Evolutionary conservation across 1,284 basidiomycete species (phyloP), one percentile per base, ranked within the genome.

Genomic region (Ustilago trichophora): DNA sequence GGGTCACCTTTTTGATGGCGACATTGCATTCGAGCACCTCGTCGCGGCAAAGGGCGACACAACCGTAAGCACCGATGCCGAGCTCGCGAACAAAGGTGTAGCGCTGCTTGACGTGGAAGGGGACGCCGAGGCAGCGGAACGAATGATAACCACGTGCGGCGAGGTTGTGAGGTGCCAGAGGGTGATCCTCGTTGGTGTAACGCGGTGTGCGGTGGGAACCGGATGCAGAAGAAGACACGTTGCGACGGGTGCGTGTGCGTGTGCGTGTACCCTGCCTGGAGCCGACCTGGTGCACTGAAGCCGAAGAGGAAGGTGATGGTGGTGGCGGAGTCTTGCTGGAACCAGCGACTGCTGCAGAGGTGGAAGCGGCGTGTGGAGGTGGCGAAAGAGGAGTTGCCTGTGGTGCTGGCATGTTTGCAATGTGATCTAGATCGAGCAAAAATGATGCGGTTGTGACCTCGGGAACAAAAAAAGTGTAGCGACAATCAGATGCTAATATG

Each of bases 1-100:
- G 65, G 16, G 75, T 74, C 7, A 81, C 73, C 54, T 79, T 78
- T 44, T 81, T 81, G 75, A 81, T 78, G 58, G 79, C 79, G 11
- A 80, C 79, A 18, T 80, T 76, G 57, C 64, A 73, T 15, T 74
- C 72, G 19, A 76, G 56, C 41, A 74, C 57, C 31, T 62, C 43
- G 42, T 81, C 79, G 21, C 67, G 59, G 9, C 73, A 73, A 7
- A 81, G 64, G 5, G 79, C 79, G 3, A 81, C 79, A 35, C 77
- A 81, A 15, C 79, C 79, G 34, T 81, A 81, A 6, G 79, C 77
- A 15, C 79, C 79, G 25, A 80, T 73, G 45, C 79, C 79, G 33
- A 81, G 72, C 49, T 80, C 78, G 18, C 79, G 75, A 9, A 77
- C 42, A 35, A 80, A 77, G 6, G 70, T 66, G 45, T 81, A 81